Evolutionary conservation across 164 flowering plant genomes (phyloP).

Genomic region (Aristolochia fimbriata): DNA sequence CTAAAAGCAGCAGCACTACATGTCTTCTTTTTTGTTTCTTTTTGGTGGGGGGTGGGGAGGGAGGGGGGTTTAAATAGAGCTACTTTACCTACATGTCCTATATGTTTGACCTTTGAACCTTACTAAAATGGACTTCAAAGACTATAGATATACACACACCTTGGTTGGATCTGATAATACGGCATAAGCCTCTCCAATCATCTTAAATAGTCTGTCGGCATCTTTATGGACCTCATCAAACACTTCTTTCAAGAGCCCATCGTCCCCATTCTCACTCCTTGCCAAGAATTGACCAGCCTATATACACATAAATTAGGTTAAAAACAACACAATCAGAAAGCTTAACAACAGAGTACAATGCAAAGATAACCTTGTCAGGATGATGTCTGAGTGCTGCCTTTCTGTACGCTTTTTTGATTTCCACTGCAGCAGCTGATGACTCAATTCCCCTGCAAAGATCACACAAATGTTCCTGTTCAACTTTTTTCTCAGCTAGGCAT

Average conservation of each 20-base stretch:
- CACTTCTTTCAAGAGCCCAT: constrained; percentile 72
- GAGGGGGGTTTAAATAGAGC: no score
- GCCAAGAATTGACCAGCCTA: constrained; percentile 83
- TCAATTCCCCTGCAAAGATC: constrained; percentile 61
- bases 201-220: constrained; percentile 90
- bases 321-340: constrained; percentile 2
- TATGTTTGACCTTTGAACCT: no score
- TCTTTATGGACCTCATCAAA: constrained; percentile 61
- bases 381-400: constrained; percentile 92
- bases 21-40: no score
- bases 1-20: no score
- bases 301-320: constrained; percentile 5
- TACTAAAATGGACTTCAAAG: no score
- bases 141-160: constrained; percentile 27
- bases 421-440: constrained; percentile 33
- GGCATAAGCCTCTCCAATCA: constrained; percentile 96
- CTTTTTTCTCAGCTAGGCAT: background rate
- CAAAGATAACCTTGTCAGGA: constrained; percentile 72
- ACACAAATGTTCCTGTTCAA: background rate
- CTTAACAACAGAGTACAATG: background rate
- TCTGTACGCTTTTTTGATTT: constrained; percentile 59
- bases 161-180: constrained; percentile 74
- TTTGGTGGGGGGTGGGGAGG: no score
- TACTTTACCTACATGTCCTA: no score
- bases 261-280: constrained; percentile 72